Conservation (phyloP, 192 early-diverging fungal genomes). For the Backusella psychrophila region DNA sequence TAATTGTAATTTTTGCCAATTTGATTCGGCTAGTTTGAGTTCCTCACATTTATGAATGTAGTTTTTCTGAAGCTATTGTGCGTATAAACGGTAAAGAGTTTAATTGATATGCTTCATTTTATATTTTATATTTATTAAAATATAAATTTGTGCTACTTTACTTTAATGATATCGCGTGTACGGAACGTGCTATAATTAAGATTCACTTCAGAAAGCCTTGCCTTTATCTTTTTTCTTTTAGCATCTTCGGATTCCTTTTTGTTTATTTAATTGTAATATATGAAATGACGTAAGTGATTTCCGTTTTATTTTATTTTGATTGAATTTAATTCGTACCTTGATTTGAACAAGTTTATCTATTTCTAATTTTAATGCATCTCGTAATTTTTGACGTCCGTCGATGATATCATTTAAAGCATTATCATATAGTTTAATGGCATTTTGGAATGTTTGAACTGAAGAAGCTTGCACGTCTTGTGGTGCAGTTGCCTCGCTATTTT, state of each 20-base stretch:
- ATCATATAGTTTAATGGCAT: slow-evolving; percentile 11
- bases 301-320: neutral
- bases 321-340: slow-evolving; percentile 9
- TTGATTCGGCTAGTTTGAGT: neutral
- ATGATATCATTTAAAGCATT: slow-evolving; percentile 3
- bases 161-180: slow-evolving; percentile 18
- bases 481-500: neutral
- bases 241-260: slow-evolving; percentile 21
- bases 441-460: slow-evolving; percentile 1
- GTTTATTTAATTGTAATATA: neutral
- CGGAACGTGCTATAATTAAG: slow-evolving; percentile 24
- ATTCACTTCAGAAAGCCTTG: slow-evolving; percentile 21
- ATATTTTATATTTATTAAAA: neutral
- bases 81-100: neutral
- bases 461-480: neutral
- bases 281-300: neutral
- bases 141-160: slow-evolving; percentile 2
- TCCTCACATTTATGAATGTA: slow-evolving; percentile 2
- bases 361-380: slow-evolving; percentile 19
- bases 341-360: slow-evolving; percentile 13
- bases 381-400: slow-evolving; percentile 19
- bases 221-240: slow-evolving; percentile 20
- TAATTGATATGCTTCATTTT: neutral
- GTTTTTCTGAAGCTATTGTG: neutral
- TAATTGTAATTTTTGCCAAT: neutral